phyloP scores from a whole-genome alignment of 257 asterid species.

The Apocynum venetum region DNA sequence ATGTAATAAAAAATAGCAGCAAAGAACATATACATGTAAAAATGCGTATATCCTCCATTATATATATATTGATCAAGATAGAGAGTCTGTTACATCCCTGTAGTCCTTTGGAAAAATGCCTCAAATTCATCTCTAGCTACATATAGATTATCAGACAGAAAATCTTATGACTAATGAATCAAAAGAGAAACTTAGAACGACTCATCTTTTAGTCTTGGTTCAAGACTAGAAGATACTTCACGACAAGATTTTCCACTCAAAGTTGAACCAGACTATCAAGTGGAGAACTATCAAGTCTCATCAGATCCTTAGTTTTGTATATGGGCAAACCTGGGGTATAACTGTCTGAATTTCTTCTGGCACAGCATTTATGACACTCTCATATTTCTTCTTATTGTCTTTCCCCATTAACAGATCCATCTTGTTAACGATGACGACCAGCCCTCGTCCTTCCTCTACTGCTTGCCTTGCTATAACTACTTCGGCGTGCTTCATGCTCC shows the following conservation, averaged over 20 bases:
- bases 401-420: constrained; percentile 76
- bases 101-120: not conserved
- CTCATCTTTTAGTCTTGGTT: not conserved
- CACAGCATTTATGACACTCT: constrained; percentile 57
- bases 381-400: constrained; percentile 46
- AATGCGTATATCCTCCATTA: too few species aligned
- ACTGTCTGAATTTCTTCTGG: constrained; percentile 92
- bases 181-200: not conserved
- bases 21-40: not conserved
- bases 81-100: not conserved
- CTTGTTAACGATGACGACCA: constrained; percentile 87
- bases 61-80: too few species aligned
- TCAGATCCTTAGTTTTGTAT: not conserved
- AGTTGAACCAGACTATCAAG: not conserved
- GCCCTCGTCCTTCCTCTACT: constrained; percentile 89
- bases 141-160: not conserved
- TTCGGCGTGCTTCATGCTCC: constrained; percentile 95
- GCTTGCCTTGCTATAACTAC: constrained; percentile 96
- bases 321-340: constrained; percentile 70
- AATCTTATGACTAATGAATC: not conserved
- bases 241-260: not conserved
- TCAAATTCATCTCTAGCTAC: not conserved
- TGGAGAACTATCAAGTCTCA: not conserved
- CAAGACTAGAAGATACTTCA: not conserved
- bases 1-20: not conserved